Percentiles rank a stretch among this genome's conserved stretches.
phyloP scores from a whole-genome alignment of 163 green algal species.

The Volvox carteri region DNA sequence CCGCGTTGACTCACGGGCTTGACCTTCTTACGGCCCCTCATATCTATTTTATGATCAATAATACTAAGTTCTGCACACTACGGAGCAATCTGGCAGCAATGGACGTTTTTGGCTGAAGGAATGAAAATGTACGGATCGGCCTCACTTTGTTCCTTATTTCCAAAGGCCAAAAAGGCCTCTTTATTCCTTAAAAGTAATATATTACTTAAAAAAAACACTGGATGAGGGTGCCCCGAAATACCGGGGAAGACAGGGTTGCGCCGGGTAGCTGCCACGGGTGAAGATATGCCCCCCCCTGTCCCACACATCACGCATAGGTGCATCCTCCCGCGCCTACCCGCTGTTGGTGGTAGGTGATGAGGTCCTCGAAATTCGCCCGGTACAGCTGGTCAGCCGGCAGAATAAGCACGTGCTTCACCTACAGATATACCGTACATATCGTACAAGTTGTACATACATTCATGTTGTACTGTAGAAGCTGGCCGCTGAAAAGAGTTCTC shows the following conservation, averaged over 20 bases:
- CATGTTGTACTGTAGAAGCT: neutral
- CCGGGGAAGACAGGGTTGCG: neutral
- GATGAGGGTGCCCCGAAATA: neutral
- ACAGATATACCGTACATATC: neutral
- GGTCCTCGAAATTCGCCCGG: conserved; percentile 88
- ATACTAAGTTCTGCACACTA: no score
- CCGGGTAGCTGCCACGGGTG: no score
- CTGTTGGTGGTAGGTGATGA: conserved; percentile 85
- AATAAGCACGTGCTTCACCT: conserved; percentile 49
- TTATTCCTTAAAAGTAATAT: neutral
- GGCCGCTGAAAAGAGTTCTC: neutral
- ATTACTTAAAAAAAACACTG: neutral
- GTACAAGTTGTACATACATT: neutral
- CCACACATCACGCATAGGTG: neutral
- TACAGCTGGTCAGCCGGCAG: conserved; percentile 88
- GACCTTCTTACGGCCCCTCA: no score
- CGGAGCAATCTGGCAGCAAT: no score
- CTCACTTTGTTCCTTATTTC: no score
- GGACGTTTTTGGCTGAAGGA: no score
- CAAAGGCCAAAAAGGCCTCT: neutral
- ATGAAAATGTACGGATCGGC: no score
- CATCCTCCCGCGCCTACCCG: conserved; percentile 40
- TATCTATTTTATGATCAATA: no score
- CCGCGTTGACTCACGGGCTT: no score
- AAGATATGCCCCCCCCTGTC: no score